These are phyloP conservation scores for Colletotrichum lupini DNA, from an alignment of 2,329 filamentous ascomycete genomes.

Conservation along the genomic window DNA sequence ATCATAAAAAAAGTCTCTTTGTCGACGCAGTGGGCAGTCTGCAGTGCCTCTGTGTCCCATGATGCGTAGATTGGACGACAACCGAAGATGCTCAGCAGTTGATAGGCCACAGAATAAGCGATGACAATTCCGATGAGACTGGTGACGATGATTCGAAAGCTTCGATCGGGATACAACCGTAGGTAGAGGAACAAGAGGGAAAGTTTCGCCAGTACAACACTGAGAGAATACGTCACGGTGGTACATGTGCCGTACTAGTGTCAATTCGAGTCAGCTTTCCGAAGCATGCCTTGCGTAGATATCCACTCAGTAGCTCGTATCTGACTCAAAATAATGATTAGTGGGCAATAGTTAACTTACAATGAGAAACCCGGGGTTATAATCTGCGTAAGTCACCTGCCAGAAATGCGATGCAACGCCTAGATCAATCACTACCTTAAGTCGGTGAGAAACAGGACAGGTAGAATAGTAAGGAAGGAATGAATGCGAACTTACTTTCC, in stretches of 20 bases:
- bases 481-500: too few species aligned
- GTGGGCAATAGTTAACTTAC: too few species aligned
- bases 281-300: too few species aligned
- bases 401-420: too few species aligned
- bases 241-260: not conserved
- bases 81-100: conserved; percentile 10
- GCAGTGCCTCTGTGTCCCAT: not conserved
- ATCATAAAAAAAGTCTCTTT: conserved; percentile 11
- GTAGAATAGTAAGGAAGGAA: too few species aligned
- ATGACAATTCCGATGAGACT: conserved; percentile 45
- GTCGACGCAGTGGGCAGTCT: conserved; percentile 2
- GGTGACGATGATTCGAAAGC: conserved; percentile 34
- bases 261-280: not conserved
- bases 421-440: too few species aligned
- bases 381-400: too few species aligned
- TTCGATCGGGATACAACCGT: conserved; percentile 5
- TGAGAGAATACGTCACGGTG: conserved; percentile 18
- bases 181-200: conserved; percentile 29
- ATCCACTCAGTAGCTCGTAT: too few species aligned
- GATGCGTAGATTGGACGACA: conserved; percentile 2
- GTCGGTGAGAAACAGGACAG: too few species aligned
- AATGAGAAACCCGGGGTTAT: too few species aligned
- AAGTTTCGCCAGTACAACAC: conserved; percentile 28
- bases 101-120: conserved; percentile 42
- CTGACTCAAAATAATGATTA: too few species aligned